A percentile compares a stretch with the other conserved stretches of the same genome.
Evolutionary conservation across 2,329 filamentous ascomycete genomes (phyloP).

Genomic region (Didymella arachidicola): DNA sequence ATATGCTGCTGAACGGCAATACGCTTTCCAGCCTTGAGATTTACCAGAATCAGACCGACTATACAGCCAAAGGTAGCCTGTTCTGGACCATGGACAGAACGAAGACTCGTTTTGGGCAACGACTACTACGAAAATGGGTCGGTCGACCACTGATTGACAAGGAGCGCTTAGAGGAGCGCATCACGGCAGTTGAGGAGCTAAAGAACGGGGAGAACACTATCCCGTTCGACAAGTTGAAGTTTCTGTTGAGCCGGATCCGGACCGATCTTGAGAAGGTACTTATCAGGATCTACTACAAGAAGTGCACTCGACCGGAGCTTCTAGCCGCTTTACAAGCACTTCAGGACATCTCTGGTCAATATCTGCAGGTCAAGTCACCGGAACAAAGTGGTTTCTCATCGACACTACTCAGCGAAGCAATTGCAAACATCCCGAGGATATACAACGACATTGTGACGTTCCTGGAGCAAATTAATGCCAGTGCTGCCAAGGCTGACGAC

Average conservation of each 20-base stretch:
- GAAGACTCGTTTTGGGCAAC: constrained; percentile 84
- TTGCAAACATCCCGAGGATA: constrained; percentile 79
- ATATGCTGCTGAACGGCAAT: constrained; percentile 96
- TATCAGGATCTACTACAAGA: constrained; percentile 96
- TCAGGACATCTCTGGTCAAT: constrained; percentile 81
- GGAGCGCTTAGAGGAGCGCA: constrained; percentile 75
- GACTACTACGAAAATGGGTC: constrained; percentile 92
- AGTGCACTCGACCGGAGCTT: constrained; percentile 89
- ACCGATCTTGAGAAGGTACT: constrained; percentile 90
- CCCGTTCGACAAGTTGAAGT: constrained; percentile 76
- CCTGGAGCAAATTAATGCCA: constrained; percentile 83
- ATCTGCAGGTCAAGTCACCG: constrained; percentile 69
- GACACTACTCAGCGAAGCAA: constrained; percentile 71
- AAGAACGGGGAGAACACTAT: constrained; percentile 71
- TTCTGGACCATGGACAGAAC: constrained; percentile 97
- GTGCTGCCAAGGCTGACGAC: constrained; percentile 85
- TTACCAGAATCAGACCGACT: constrained; percentile 92
- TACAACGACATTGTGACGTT: constrained; percentile 74
- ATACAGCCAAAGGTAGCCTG: constrained; percentile 82
- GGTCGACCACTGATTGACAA: constrained; percentile 86
- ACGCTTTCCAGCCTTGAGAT: constrained; percentile 93
- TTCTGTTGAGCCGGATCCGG: constrained; percentile 73
- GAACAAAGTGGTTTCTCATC: constrained; percentile 77
- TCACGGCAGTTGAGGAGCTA: constrained; percentile 86
- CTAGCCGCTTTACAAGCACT: constrained; percentile 84